Evolutionary conservation across 2,329 filamentous ascomycete genomes (phyloP).

Genomic region (Exophiala lecanii-corni): DNA sequence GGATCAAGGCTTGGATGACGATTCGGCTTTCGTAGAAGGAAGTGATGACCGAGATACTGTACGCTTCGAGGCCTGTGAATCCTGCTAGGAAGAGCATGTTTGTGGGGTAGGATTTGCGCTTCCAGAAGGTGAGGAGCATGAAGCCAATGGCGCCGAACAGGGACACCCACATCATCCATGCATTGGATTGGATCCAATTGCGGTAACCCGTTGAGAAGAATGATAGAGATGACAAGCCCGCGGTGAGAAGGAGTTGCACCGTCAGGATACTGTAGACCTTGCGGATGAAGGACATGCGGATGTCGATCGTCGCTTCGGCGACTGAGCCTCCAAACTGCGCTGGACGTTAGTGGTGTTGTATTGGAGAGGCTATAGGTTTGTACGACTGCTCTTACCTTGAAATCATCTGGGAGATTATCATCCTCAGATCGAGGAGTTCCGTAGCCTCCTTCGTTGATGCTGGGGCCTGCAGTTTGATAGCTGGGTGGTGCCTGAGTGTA

Average conservation of each 20-base stretch:
- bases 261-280: conserved; percentile 98
- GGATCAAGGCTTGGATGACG: conserved; percentile 82
- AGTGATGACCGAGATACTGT: conserved; percentile 86
- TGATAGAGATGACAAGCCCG: conserved; percentile 71
- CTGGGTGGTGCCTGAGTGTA: conserved; percentile 79
- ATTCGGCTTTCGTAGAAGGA: conserved; percentile 81
- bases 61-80: conserved; percentile 90
- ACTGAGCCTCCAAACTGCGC: conserved; percentile 85
- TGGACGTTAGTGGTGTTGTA: background rate
- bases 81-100: conserved; percentile 88
- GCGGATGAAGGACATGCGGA: conserved; percentile 92
- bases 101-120: conserved; percentile 88
- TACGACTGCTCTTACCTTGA: conserved; percentile 66
- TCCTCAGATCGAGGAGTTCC: conserved; percentile 63
- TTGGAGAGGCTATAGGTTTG: too few species aligned
- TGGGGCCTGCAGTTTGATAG: conserved; percentile 60
- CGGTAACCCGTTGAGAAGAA: conserved; percentile 81
- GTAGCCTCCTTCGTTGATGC: conserved; percentile 55
- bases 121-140: conserved; percentile 88
- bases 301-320: conserved; percentile 87
- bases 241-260: conserved; percentile 84
- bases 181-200: conserved; percentile 77
- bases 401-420: conserved; percentile 93
- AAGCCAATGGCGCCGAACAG: conserved; percentile 78
- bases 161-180: conserved; percentile 81